A percentile compares a stretch with the other conserved stretches of the same genome.
Evolutionary conservation across 208 protist genomes (phyloP).

Genomic region (Crithidia fasciculata): DNA sequence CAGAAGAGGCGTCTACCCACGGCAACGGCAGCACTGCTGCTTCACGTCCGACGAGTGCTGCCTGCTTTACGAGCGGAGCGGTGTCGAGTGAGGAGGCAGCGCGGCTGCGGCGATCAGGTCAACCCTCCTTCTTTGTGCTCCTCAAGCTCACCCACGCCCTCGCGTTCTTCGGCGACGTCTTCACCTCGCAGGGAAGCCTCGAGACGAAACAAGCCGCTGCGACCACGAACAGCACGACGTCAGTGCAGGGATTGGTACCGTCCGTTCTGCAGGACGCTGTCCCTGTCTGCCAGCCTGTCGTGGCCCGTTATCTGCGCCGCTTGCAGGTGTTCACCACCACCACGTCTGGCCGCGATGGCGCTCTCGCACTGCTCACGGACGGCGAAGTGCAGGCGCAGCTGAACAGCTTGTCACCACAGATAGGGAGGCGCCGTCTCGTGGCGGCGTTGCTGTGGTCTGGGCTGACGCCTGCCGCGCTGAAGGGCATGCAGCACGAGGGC

Average conservation of each 20-base stretch:
- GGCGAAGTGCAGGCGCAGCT: conserved; percentile 28
- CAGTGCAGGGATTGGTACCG: not conserved
- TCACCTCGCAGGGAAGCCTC: not conserved
- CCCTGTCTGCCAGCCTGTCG: conserved; percentile 16
- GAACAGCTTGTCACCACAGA: conserved; percentile 34
- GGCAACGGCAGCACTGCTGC: not conserved
- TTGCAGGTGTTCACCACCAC: conserved; percentile 42
- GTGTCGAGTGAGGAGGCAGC: not conserved
- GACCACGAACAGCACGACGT: not conserved
- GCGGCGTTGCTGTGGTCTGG: conserved; percentile 67
- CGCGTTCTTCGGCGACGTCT: conserved; percentile 23
- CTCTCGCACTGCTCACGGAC: conserved; percentile 38
- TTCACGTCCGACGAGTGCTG: too few relatives aligned
- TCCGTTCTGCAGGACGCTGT: conserved; percentile 3
- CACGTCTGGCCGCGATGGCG: conserved; percentile 42
- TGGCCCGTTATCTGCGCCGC: conserved; percentile 19
- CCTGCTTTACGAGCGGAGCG: too few relatives aligned
- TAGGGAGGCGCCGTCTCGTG: conserved; percentile 49
- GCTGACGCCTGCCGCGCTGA: conserved; percentile 20
- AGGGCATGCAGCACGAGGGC: not conserved
- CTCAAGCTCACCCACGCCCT: conserved; percentile 34
- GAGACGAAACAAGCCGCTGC: not conserved
- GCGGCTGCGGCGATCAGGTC: not conserved
- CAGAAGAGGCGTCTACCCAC: not conserved
- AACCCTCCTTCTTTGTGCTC: conserved; percentile 46